Evolutionary conservation across 1,284 basidiomycete genomes (phyloP).

Genomic region (Ceratobasidium theobromae): DNA sequence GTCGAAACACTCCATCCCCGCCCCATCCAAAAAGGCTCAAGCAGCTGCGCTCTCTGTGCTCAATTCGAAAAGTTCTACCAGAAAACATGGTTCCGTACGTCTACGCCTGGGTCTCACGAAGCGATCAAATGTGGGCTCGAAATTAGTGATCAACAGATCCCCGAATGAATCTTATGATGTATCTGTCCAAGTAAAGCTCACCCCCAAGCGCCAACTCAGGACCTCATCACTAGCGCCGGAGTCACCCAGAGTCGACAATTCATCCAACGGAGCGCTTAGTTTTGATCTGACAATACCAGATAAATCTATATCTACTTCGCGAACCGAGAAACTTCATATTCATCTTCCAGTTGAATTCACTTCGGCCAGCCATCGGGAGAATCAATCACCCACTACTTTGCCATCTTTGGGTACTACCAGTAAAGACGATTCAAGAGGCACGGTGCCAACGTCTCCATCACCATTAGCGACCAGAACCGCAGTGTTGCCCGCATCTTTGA

Average conservation of each 20-base stretch:
- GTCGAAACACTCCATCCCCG: not conserved
- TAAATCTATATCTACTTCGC: not conserved
- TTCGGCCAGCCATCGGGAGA: not conserved
- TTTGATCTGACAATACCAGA: not conserved
- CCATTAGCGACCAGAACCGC: not conserved
- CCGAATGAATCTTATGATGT: not conserved
- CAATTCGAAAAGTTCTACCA: not conserved
- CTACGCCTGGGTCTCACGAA: constrained; percentile 22
- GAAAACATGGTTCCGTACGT: not conserved
- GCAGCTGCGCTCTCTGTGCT: not conserved
- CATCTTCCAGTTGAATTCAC: constrained; percentile 1
- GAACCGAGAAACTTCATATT: not conserved
- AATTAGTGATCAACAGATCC: not conserved
- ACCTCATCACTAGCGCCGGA: not conserved
- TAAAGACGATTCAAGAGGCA: not conserved
- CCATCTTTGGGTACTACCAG: not conserved
- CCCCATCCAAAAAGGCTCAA: not conserved
- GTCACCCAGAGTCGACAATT: not conserved
- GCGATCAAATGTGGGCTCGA: not conserved
- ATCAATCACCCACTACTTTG: not conserved
- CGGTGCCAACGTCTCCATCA: constrained; percentile 16
- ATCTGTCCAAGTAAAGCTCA: constrained; percentile 3
- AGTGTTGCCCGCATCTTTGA: not conserved
- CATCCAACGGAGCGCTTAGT: not conserved
- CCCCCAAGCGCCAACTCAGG: constrained; percentile 8